Evolutionary conservation across 306 rosid genomes (phyloP).

Genomic region (Begonia fuchsioides): DNA sequence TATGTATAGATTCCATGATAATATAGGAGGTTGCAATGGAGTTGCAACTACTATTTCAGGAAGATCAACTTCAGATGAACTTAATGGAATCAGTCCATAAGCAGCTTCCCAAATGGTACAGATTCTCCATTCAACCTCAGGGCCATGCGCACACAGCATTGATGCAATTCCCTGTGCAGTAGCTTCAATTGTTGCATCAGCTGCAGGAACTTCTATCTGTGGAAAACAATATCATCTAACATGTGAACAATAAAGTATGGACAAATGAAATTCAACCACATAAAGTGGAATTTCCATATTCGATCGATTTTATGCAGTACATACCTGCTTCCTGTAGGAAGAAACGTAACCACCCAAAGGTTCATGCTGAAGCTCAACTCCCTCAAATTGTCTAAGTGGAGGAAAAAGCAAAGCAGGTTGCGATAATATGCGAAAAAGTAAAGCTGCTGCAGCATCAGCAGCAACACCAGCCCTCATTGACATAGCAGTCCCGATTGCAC

Average conservation of each 20-base stretch:
- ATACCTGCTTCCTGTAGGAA: slow-evolving; percentile 78
- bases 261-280: no score
- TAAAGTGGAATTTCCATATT: no score
- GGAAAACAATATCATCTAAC: no score
- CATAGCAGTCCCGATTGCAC: slow-evolving; percentile 98
- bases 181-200: slow-evolving; percentile 89
- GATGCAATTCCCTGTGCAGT: slow-evolving; percentile 98
- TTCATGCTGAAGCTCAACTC: slow-evolving; percentile 69
- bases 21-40: slow-evolving; percentile 78
- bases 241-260: no score
- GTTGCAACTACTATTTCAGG: slow-evolving; percentile 87
- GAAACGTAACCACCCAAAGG: slow-evolving; percentile 63
- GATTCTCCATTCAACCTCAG: slow-evolving; percentile 99
- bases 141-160: slow-evolving; percentile 98
- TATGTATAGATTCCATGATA: slow-evolving; percentile 91
- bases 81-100: slow-evolving; percentile 86
- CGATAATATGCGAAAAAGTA: slow-evolving; percentile 87
- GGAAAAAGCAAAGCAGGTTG: slow-evolving; percentile 97
- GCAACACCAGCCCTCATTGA: slow-evolving; percentile 97
- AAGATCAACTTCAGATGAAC: slow-evolving; percentile 91
- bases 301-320: no score
- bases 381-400: slow-evolving; percentile 87
- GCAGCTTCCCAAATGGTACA: slow-evolving; percentile 99
- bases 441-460: slow-evolving; percentile 97
- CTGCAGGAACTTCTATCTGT: slow-evolving; percentile 90